Conservation (phyloP, 2,329 filamentous ascomycete species). For the Pestalotiopsis sp. region DNA sequence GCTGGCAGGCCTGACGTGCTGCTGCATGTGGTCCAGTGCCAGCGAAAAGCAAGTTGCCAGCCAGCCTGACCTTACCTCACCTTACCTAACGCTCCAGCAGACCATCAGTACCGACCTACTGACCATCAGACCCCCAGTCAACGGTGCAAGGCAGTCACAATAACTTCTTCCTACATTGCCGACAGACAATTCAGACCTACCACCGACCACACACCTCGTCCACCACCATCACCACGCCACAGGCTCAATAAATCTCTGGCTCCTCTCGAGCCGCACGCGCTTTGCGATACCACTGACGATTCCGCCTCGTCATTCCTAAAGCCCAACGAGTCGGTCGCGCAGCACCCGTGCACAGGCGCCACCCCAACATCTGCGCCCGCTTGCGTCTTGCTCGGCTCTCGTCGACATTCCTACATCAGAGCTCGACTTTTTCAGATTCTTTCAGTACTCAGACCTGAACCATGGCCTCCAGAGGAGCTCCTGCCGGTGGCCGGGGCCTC, state of each 20-base stretch:
- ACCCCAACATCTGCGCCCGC: background rate
- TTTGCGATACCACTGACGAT: background rate
- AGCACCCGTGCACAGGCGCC: background rate
- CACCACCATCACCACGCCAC: background rate
- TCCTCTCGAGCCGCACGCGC: background rate
- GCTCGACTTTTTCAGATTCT: background rate
- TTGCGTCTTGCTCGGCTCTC: background rate
- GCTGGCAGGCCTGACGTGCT: too few species aligned
- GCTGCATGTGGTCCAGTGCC: background rate
- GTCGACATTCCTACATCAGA: background rate
- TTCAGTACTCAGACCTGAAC: slow-evolving; percentile 6
- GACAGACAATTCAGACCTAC: background rate
- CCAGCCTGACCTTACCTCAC: background rate
- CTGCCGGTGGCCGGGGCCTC: slow-evolving; percentile 60
- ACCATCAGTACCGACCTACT: background rate
- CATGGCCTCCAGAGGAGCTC: slow-evolving; percentile 83
- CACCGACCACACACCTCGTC: background rate
- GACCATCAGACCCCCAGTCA: background rate
- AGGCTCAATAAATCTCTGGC: background rate
- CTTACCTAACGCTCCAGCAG: background rate
- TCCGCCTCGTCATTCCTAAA: background rate
- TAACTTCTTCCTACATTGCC: background rate
- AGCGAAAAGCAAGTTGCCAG: background rate
- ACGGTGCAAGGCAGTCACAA: slow-evolving; percentile 9
- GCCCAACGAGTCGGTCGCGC: background rate